A percentile compares a stretch with the other conserved stretches of the same genome.
Evolutionary conservation across 2,329 filamentous ascomycete genomes (phyloP).

Genomic region (Cylindrodendrum hubeiense): DNA sequence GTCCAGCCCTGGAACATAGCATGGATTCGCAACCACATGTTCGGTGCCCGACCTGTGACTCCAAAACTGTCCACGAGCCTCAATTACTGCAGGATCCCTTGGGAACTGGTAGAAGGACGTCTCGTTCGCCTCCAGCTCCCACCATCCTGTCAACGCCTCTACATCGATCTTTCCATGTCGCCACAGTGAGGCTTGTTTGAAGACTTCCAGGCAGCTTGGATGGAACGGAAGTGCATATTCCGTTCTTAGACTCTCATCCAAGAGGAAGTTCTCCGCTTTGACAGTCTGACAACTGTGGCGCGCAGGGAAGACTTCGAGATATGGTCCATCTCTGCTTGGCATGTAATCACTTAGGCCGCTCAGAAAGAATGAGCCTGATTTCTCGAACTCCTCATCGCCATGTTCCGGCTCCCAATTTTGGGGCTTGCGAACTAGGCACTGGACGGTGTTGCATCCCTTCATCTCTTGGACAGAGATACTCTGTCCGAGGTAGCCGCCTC

Average conservation of each 20-base stretch:
- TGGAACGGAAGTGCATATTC: slow-evolving; percentile 43
- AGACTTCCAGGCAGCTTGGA: slow-evolving; percentile 46
- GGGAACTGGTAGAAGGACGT: slow-evolving; percentile 13
- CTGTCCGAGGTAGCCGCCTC: slow-evolving; percentile 37
- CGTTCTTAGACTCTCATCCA: neutral
- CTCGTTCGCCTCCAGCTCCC: slow-evolving; percentile 3
- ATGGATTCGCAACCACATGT: slow-evolving; percentile 39
- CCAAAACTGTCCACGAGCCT: slow-evolving; percentile 25
- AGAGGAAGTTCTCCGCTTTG: slow-evolving; percentile 15
- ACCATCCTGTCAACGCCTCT: slow-evolving; percentile 31
- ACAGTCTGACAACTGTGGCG: slow-evolving; percentile 15
- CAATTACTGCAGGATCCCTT: slow-evolving; percentile 13
- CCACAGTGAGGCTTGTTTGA: slow-evolving; percentile 38
- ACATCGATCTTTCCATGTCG: slow-evolving; percentile 35
- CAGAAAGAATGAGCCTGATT: slow-evolving; percentile 23
- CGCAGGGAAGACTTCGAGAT: slow-evolving; percentile 15
- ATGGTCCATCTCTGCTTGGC: slow-evolving; percentile 17
- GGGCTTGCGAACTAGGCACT: slow-evolving; percentile 42
- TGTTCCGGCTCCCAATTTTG: slow-evolving; percentile 23
- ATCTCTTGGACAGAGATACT: slow-evolving; percentile 41
- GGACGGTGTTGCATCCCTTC: slow-evolving; percentile 40
- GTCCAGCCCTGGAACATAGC: slow-evolving; percentile 27
- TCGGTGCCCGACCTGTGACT: slow-evolving; percentile 23
- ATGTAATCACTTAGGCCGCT: slow-evolving; percentile 34
- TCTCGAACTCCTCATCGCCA: slow-evolving; percentile 41